Evolutionary conservation across 2,329 filamentous ascomycete genomes (phyloP), one percentile per base, ranked within the genome.

Genomic region (Grosmannia serpens): DNA sequence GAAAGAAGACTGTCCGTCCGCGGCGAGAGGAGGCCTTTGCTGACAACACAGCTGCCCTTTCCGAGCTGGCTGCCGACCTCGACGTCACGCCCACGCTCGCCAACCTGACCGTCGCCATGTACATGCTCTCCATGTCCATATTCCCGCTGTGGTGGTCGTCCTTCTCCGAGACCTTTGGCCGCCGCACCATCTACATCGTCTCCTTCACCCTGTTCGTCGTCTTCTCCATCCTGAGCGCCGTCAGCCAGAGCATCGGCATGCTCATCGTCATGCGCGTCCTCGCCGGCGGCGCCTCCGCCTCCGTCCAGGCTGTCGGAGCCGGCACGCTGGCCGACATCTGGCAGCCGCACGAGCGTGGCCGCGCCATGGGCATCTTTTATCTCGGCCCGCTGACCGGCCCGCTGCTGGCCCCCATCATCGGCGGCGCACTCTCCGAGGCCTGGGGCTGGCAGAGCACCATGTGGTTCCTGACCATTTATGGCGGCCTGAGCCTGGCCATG

Each of bases 81-180:
- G 63, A 85, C 63, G 78, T 84, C 15, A 79, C 80, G 0, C 71
- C 81, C 17, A 87, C 87, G 1, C 73, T 89, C 20, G 83, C 85
- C 58, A 95, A 94, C 69, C 67, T 94, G 59, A 86, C 86, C 0
- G 81, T 94, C 0, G 86, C 89, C 0, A 71, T 92, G 59, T 94
- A 91, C 69, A 90, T 94, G 88, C 76, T 94, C 5, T 76, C 81
- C 64, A 89, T 94, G 88, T 82, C 84, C 58, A 89, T 94, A 51
- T 92, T 91, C 64, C 89, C 89, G 0, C 76, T 95, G 0, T 94
- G 89, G 89, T 94, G 88, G 88, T 89, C 86, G 1, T 86, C 85
- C 1, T 91, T 94, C 66, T 89, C 86, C 10, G 89, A 94, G 65
- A 76, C 76, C 1, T 71, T 83, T 1, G 89, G 89, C 15, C 82